Evolutionary conservation across 2,329 filamentous ascomycete genomes (phyloP), one percentile per base, ranked within the genome.

Genomic region (Escovopsis sp.): DNA sequence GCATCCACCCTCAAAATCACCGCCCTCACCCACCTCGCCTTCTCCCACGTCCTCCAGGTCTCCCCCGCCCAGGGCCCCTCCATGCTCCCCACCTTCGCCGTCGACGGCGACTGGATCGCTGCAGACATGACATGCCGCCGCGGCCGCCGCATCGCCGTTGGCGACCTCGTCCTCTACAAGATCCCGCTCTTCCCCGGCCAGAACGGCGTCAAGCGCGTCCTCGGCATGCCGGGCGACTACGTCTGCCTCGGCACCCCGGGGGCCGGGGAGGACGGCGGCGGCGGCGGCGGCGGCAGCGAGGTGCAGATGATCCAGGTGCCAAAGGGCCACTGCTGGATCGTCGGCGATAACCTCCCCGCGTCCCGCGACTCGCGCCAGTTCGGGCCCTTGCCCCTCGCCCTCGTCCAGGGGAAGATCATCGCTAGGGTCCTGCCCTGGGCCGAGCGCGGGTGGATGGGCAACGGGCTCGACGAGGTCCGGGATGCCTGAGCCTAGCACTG

Each of bases 271-370:
- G 15, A 15, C 15, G 15, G 15, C 2, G 15, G 15, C 15, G 15
- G 15, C 15, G 15, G 15, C 15, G 75, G 66, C 3, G 59, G 63
- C 34, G 53, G 54, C 18, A 60, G 62, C 3, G 59, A 62, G 39
- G 65, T 67, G 32, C 58, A 62, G 26, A 80, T 85, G 74, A 70
- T 86, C 15, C 77, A 83, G 69, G 83, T 84, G 54, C 91, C 91
- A 0, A 70, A 83, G 55, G 91, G 91, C 2, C 91, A 98, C 67
- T 93, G 87, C 54, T 96, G 86, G 77, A 67, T 95, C 6, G 75
- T 79, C 3, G 91, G 91, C 3, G 91, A 98, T 61, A 96, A 96
- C 60, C 57, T 94, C 47, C 70, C 77, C 3, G 82, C 75, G 54
- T 95, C 87, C 23, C 69, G 85, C 49, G 91, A 98, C 65, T 95